Evolutionary conservation across 306 rosid genomes (phyloP), one percentile per base, ranked within the genome.

Genomic region (Vigna mungo): DNA sequence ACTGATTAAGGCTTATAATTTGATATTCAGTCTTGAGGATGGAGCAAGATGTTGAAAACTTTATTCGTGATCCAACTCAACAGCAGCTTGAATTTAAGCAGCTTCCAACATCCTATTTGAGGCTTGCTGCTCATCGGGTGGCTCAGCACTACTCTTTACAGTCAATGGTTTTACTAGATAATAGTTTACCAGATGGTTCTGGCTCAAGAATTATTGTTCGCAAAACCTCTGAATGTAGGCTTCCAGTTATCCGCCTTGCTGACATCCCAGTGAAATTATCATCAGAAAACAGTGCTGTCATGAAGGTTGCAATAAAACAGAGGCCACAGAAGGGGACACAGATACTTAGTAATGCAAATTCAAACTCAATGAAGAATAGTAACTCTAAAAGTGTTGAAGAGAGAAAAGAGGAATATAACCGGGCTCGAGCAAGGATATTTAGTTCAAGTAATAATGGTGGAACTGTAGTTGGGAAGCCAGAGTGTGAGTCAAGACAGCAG

Each of bases 91-190:
- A 95, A 79, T 95, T 95, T 84, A 94, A 88, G 85, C 97, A 95
- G 85, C 85, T 95, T 81, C 99, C 99, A 11, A 92, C 99, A 61
- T 95, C 99, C 77, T 95, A 95, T 83, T 88, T 95, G 56, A 89
- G 99, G 61, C 74, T 95, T 87, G 99, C 99, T 79, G 99, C 99
- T 16, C 99, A 95, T 82, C 95, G 99, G 59, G 92, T 95, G 51
- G 99, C 99, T 30, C 99, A 95, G 77, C 99, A 95, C 83, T 95
- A 95, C 79, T 87, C 88, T 0, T 79, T 95, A 85, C 97, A 92
- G 87, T 90, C 99, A 67, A 90, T 95, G 99, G 99, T 95, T 81
- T 85, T 92, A 69, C 74, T 89, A 80, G 99, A 95, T 81, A 89
- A 89, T 84, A 85, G 87, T 83, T 81, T 87, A 32, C 91, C 96